These are phyloP conservation scores for Metarhizium humberi DNA, from an alignment of 2,329 filamentous ascomycete genomes.

Conservation along the genomic window DNA sequence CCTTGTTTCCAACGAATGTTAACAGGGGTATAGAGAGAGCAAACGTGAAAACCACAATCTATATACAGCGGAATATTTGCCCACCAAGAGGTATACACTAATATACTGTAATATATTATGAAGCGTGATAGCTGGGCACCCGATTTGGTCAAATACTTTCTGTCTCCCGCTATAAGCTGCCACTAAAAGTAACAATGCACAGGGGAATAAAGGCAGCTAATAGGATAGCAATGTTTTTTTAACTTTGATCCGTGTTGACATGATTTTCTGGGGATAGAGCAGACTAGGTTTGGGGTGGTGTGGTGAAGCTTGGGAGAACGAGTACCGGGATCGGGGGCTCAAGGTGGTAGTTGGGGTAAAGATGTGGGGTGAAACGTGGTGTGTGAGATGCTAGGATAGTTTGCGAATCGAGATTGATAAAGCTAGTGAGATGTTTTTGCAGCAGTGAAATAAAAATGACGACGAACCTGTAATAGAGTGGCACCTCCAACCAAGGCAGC, in stretches of 20 bases:
- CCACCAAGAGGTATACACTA: no score
- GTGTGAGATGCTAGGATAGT: not conserved
- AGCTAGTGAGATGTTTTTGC: not conserved
- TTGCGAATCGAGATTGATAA: not conserved
- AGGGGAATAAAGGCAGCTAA: not conserved
- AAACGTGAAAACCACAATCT: not conserved
- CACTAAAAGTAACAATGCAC: not conserved
- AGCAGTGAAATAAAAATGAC: not conserved
- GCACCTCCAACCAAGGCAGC: slow-evolving; percentile 50
- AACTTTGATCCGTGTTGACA: not conserved
- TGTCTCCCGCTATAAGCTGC: not conserved
- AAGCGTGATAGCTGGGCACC: no score
- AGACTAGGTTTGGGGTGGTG: not conserved
- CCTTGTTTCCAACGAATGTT: slow-evolving; percentile 11
- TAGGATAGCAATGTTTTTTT: not conserved
- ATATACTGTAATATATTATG: no score
- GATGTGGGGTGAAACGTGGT: not conserved
- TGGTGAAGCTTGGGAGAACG: not conserved
- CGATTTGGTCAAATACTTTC: no score
- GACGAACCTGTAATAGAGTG: slow-evolving; percentile 48
- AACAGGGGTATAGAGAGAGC: slow-evolving; percentile 3
- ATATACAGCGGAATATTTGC: no score
- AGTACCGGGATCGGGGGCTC: not conserved
- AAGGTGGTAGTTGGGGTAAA: not conserved
- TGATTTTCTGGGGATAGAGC: not conserved